Base-by-base conservation (phyloP, 2,329 filamentous ascomycete species). In the Microdochium nivale region DNA sequence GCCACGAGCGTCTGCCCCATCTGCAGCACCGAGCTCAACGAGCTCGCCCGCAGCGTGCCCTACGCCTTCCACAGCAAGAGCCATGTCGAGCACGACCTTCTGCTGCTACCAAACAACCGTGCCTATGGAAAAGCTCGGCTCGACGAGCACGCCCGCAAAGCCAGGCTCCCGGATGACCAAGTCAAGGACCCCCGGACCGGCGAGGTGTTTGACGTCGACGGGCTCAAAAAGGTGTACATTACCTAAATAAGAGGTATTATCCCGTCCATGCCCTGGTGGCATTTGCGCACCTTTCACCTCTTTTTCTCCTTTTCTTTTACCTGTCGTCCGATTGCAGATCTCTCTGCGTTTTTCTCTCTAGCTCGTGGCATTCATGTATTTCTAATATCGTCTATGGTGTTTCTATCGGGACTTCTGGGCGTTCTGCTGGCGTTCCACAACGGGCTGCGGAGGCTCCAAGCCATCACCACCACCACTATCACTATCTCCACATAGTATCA, bases 1-100 rank as follows among this genome's bases (percentile, higher is more conserved):
- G 61, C 63, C 2, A 48, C 59, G 5, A 86, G 83, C 48, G 83
- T 97, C 43, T 99, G 94, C 61, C 94, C 94, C 2, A 97, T 99
- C 63, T 99, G 94, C 74, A 94, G 87, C 48, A 94, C 87, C 1
- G 94, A 99, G 70, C 80, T 99, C 52, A 97, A 97, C 67, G 88
- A 91, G 62, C 79, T 99, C 32, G 92, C 94, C 2, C 78, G 86
- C 49, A 85, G 86, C 60, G 88, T 99, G 46, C 94, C 94, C 1
- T 97, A 97, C 62, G 94, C 94, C 2, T 88, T 96, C 63, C 94
- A 99, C 67, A 91, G 87, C 27, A 95, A 95, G 75, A 96, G 90
- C 65, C 88, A 90, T 55, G 89, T 97, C 27, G 92, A 96, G 64
- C 83, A 83, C 47, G 91, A 97, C 64, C 80, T 94, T 1, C 79